These are phyloP conservation scores for Sporothrix humicola DNA, from an alignment of 2,329 filamentous ascomycete species.

Conservation along the genomic window DNA sequence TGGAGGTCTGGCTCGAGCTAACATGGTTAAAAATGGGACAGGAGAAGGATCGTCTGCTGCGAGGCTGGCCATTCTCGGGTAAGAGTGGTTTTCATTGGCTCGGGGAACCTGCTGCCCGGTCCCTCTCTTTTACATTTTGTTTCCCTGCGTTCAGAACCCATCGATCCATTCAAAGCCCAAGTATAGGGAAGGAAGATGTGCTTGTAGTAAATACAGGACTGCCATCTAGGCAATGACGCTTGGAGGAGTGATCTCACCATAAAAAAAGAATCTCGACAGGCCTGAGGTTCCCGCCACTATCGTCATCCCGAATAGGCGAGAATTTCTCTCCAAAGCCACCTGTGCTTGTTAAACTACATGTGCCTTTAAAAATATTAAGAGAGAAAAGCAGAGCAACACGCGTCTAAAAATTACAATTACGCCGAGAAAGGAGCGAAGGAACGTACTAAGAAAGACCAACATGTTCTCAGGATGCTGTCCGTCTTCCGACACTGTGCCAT, in stretches of 20 bases:
- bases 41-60: background rate
- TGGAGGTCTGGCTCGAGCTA: background rate
- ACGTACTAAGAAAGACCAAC: background rate
- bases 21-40: background rate
- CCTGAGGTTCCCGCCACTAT: too few relatives aligned
- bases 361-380: too few relatives aligned
- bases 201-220: background rate
- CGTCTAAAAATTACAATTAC: background rate
- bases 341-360: too few relatives aligned
- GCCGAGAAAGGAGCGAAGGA: conserved; percentile 4
- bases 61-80: conserved; percentile 28
- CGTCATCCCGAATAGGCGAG: too few relatives aligned
- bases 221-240: too few relatives aligned
- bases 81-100: conserved; percentile 19
- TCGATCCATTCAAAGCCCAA: too few relatives aligned
- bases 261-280: too few relatives aligned
- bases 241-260: too few relatives aligned
- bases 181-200: background rate
- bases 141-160: too few relatives aligned
- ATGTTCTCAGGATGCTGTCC: too few relatives aligned
- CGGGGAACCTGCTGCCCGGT: background rate
- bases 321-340: too few relatives aligned
- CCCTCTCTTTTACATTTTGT: background rate
- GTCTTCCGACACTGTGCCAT: too few relatives aligned
- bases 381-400: background rate